Conservation (phyloP, 106 monocot species). For the Xerophyta viscosa region DNA sequence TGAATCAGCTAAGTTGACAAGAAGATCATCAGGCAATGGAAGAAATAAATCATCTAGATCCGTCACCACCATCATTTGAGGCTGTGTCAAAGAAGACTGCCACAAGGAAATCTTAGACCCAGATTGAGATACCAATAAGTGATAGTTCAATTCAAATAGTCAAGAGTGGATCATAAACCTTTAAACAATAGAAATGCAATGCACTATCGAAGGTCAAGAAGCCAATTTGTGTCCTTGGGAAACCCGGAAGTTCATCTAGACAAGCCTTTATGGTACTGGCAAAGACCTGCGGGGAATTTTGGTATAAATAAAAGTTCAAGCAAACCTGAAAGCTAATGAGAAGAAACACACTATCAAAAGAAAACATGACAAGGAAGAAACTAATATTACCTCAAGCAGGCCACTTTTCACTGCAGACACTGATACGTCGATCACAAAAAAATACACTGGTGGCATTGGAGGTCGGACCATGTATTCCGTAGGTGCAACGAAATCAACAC, state of each 20-base stretch:
- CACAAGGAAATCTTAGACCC: conserved; percentile 19
- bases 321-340: not conserved
- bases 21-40: conserved; percentile 96
- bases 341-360: not conserved
- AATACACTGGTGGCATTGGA: conserved; percentile 94
- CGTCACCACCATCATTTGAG: conserved; percentile 94
- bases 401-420: conserved; percentile 58
- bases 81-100: conserved; percentile 93
- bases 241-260: conserved; percentile 85
- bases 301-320: not conserved
- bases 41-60: conserved; percentile 96
- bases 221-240: conserved; percentile 90
- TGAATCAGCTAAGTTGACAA: conserved; percentile 91
- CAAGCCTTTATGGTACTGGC: conserved; percentile 90
- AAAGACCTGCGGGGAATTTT: conserved; percentile 43
- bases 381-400: conserved; percentile 74
- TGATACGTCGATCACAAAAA: conserved; percentile 97
- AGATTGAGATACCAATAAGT: not conserved
- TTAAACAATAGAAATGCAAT: conserved; percentile 91
- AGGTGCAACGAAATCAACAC: conserved; percentile 94
- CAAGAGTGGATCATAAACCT: conserved; percentile 28
- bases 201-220: conserved; percentile 97
- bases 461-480: conserved; percentile 99
- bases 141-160: not conserved
- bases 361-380: not conserved